Percentiles rank a stretch among this genome's conserved stretches.
Evolutionary conservation across 345 rosid genomes (phyloP).

Genomic region (Salix exigua): DNA sequence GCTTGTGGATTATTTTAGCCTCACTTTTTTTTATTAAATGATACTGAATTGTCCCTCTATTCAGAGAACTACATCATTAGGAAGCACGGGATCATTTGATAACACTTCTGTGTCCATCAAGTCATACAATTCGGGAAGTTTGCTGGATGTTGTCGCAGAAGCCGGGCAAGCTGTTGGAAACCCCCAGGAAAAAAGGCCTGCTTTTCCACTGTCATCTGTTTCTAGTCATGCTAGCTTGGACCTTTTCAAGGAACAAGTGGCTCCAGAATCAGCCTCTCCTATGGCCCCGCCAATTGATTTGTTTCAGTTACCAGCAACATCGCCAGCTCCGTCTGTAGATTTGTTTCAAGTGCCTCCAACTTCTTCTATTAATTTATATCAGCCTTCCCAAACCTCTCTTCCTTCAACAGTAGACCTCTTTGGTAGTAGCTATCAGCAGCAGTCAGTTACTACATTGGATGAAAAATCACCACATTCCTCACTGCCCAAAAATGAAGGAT

Average conservation of each 20-base stretch:
- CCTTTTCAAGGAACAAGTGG: constrained; percentile 32
- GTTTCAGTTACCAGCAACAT: constrained; percentile 53
- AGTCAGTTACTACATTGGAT: constrained; percentile 26
- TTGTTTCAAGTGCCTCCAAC: constrained; percentile 31
- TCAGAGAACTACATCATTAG: constrained; percentile 76
- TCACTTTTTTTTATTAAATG: constrained; percentile 16
- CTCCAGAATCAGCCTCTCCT: constrained; percentile 36
- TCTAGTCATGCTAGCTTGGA: constrained; percentile 43
- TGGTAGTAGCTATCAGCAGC: constrained; percentile 44
- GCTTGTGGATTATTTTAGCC: neutral
- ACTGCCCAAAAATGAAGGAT: constrained; percentile 60
- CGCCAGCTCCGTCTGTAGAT: constrained; percentile 38
- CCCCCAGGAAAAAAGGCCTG: constrained; percentile 35
- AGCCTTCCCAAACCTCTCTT: constrained; percentile 40
- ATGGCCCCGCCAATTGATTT: constrained; percentile 53
- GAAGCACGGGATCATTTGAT: constrained; percentile 63
- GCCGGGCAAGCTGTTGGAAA: constrained; percentile 36
- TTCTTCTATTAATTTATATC: constrained; percentile 34
- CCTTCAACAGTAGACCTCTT: constrained; percentile 47
- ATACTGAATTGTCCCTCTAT: constrained; percentile 20
- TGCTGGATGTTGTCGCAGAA: constrained; percentile 47
- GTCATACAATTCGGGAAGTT: constrained; percentile 52
- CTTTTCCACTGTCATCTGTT: constrained; percentile 30
- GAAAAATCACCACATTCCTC: constrained; percentile 32
- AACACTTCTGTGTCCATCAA: constrained; percentile 56